Percentiles rank a stretch among this genome's conserved stretches.
phyloP scores from a whole-genome alignment of 2,329 filamentous ascomycete genomes.

The Alternaria rosae region DNA sequence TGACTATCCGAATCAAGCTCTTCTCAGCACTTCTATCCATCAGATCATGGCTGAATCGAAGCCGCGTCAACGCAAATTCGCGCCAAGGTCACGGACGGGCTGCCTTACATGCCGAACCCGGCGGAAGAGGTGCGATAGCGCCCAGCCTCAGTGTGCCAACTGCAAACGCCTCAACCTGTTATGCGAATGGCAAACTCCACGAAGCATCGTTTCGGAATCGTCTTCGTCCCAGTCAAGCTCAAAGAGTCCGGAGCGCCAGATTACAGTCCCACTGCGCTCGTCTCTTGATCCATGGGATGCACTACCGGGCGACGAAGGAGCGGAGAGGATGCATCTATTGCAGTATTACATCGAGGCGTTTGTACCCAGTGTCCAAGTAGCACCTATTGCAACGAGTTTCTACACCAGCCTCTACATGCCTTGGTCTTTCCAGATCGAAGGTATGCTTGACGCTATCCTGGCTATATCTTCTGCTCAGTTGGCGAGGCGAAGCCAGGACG shows the following conservation, averaged over 20 bases:
- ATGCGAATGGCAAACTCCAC: slow-evolving; percentile 47
- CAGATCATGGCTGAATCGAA: slow-evolving; percentile 43
- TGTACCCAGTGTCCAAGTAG: slow-evolving; percentile 48
- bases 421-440: slow-evolving; percentile 46
- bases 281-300: slow-evolving; percentile 43
- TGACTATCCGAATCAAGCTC: slow-evolving; percentile 20
- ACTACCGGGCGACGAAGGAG: slow-evolving; percentile 32
- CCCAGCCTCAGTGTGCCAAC: slow-evolving; percentile 44
- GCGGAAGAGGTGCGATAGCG: slow-evolving; percentile 46
- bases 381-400: slow-evolving; percentile 45
- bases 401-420: slow-evolving; percentile 48
- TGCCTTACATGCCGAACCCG: slow-evolving; percentile 47
- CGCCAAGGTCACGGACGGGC: slow-evolving; percentile 46
- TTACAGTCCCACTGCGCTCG: slow-evolving; percentile 23
- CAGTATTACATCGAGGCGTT: slow-evolving; percentile 48
- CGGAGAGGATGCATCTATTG: slow-evolving; percentile 40
- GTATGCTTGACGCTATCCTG: slow-evolving; percentile 47
- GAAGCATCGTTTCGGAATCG: slow-evolving; percentile 26
- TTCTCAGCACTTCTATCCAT: slow-evolving; percentile 1
- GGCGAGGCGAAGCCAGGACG: slow-evolving; percentile 36
- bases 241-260: slow-evolving; percentile 21
- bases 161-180: slow-evolving; percentile 46
- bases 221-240: slow-evolving; percentile 12
- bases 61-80: slow-evolving; percentile 47
- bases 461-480: slow-evolving; percentile 47